Evolutionary conservation across 2,329 filamentous ascomycete genomes (phyloP), one percentile per base, ranked within the genome.

Genomic region (Ascochyta lentis): DNA sequence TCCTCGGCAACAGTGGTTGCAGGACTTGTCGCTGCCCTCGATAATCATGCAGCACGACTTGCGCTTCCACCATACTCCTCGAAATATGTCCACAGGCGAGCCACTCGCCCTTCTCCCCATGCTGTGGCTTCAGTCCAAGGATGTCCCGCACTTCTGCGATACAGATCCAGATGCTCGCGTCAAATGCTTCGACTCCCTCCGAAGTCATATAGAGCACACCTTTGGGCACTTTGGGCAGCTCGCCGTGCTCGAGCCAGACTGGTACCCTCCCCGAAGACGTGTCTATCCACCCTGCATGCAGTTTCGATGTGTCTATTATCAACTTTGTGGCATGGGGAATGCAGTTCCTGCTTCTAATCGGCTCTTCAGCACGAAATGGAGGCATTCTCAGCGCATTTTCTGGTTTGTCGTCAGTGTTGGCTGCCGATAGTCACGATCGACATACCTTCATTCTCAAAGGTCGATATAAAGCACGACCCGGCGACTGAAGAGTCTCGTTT

Each of bases 11-110:
- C 12, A 7, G 2, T 10, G 23, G 42, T 15, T 6, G 8, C 23
- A 27, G 15, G 6, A 13, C 2, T 16, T 27, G n/a, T 15, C 26
- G 31, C n/a, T 37, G 12, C n/a, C 33, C 27, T 16, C 40, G 34
- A 19, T 37, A 24, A 8, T 31, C 16, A 12, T 42, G 23, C 35
- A 51, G 19, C 22, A 40, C 15, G 8, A 35, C 43, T 24, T 51
- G 49, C 6, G 48, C 35, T 4, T 16, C 31, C n/a, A 51, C 26
- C 42, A 46, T 56, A 8, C 27, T 48, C 19, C 29, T n/a, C 0
- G 54, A 43, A 1, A 56, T 42, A 19, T 41, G 38, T 10, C 49
- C 54, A 10, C 55, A 58, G 39, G 58, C 58, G 26, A 63, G 50
- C 58, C 58, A 60, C 9, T 59, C 55, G 4, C 53, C 60, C 19